Conservation (phyloP, 2,329 filamentous ascomycete species). For the Arthroderma sp. region DNA sequence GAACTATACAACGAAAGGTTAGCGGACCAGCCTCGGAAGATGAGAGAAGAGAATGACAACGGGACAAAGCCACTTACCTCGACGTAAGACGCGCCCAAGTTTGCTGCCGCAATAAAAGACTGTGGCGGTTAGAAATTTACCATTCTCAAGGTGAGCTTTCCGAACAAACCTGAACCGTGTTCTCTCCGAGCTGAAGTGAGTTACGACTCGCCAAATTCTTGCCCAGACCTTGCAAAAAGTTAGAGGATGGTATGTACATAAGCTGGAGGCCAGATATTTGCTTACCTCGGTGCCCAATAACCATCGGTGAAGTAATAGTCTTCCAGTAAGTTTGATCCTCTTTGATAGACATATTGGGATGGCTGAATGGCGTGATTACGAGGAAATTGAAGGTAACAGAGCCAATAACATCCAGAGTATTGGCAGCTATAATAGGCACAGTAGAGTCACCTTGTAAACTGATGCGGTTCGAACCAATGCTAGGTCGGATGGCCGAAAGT, state of each 20-base stretch:
- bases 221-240: slow-evolving; percentile 51
- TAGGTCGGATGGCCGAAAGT: slow-evolving; percentile 72
- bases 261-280: background rate
- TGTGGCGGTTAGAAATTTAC: slow-evolving; percentile 20
- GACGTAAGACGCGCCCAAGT: slow-evolving; percentile 65
- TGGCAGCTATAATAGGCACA: slow-evolving; percentile 76
- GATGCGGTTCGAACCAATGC: slow-evolving; percentile 72
- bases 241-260: background rate
- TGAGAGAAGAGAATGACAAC: no score
- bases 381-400: slow-evolving; percentile 95
- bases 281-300: slow-evolving; percentile 50
- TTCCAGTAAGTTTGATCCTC: slow-evolving; percentile 94
- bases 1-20: slow-evolving; percentile 8
- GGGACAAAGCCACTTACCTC: slow-evolving; percentile 34
- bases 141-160: background rate
- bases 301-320: slow-evolving; percentile 77
- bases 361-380: slow-evolving; percentile 84
- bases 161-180: slow-evolving; percentile 55
- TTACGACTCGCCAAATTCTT: slow-evolving; percentile 78
- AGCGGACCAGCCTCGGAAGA: background rate
- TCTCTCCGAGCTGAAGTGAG: slow-evolving; percentile 88
- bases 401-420: slow-evolving; percentile 77
- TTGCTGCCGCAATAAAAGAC: slow-evolving; percentile 92
- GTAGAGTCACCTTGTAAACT: slow-evolving; percentile 84
- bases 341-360: slow-evolving; percentile 85